These are phyloP conservation scores for Podochytrium sp. DNA, from an alignment of 192 early-diverging fungal genomes.

Conservation along the genomic window DNA sequence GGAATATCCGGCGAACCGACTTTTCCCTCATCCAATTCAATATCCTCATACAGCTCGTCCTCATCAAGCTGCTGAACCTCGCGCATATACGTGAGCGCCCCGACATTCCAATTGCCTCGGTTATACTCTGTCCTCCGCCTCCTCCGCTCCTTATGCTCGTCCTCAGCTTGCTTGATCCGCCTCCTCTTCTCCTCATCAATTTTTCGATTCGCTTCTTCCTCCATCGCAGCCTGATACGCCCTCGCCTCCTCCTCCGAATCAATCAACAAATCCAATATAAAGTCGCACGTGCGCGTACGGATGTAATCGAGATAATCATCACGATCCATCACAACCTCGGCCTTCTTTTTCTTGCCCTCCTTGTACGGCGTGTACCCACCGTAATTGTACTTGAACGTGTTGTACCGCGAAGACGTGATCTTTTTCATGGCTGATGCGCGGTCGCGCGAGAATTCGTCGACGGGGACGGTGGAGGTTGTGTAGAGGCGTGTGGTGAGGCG, in stretches of 20 bases:
- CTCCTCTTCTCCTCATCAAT: conserved; percentile 35
- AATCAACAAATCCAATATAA: conserved; percentile 47
- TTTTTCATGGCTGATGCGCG: conserved; percentile 53
- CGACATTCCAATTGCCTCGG: conserved; percentile 53
- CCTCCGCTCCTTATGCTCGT: conserved; percentile 16
- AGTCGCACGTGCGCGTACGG: conserved; percentile 39
- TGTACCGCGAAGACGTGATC: conserved; percentile 47
- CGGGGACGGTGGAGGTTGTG: conserved; percentile 14
- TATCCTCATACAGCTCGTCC: not conserved
- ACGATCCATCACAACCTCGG: not conserved
- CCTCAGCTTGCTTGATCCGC: conserved; percentile 35
- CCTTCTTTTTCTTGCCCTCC: conserved; percentile 31
- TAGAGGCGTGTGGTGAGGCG: conserved; percentile 38
- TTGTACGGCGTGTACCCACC: conserved; percentile 61
- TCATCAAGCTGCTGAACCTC: conserved; percentile 39
- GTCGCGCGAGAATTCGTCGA: conserved; percentile 52
- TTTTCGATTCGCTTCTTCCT: conserved; percentile 45
- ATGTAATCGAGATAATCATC: conserved; percentile 45
- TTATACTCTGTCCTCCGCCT: conserved; percentile 39
- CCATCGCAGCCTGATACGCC: conserved; percentile 26
- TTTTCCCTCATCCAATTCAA: not conserved
- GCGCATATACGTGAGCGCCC: conserved; percentile 54
- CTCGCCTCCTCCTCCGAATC: conserved; percentile 41
- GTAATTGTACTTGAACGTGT: conserved; percentile 56
- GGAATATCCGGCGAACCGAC: not conserved